Conservation (phyloP, 176 grass and related monocot species). For the Bothriochloa decipiens region DNA sequence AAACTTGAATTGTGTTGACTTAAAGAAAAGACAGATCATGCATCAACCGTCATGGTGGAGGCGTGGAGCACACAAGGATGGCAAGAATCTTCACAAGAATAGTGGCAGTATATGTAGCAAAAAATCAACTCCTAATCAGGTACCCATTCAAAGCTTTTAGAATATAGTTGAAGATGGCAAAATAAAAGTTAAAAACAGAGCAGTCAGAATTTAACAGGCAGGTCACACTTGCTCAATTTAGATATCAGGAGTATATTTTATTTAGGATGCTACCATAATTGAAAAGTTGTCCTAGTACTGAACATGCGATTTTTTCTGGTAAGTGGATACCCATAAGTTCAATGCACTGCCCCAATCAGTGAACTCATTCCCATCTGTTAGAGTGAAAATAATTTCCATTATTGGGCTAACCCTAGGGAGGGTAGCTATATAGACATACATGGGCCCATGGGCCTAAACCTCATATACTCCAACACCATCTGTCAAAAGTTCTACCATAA, state of each 20-base stretch:
- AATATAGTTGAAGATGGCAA: not conserved
- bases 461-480: too few species aligned
- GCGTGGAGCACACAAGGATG: not conserved
- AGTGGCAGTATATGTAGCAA: constrained; percentile 23
- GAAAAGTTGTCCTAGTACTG: constrained; percentile 20
- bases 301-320: constrained; percentile 13
- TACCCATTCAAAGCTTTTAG: not conserved
- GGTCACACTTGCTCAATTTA: not conserved
- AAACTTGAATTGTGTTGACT: constrained; percentile 25
- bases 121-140: not conserved
- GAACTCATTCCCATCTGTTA: not conserved
- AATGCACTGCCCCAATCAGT: not conserved
- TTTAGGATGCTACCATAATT: not conserved
- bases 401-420: too few species aligned
- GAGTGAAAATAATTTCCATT: too few species aligned
- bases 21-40: constrained; percentile 10
- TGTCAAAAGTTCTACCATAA: not conserved
- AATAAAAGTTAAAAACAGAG: not conserved
- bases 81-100: constrained; percentile 23
- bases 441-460: too few species aligned
- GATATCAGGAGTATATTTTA: constrained; percentile 11
- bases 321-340: not conserved
- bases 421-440: too few species aligned
- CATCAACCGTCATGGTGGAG: constrained; percentile 7
- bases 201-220: constrained; percentile 1